These are phyloP conservation scores for Chenopodium suecicum DNA, from an alignment of 148 eudicot species.

Conservation along the genomic window DNA sequence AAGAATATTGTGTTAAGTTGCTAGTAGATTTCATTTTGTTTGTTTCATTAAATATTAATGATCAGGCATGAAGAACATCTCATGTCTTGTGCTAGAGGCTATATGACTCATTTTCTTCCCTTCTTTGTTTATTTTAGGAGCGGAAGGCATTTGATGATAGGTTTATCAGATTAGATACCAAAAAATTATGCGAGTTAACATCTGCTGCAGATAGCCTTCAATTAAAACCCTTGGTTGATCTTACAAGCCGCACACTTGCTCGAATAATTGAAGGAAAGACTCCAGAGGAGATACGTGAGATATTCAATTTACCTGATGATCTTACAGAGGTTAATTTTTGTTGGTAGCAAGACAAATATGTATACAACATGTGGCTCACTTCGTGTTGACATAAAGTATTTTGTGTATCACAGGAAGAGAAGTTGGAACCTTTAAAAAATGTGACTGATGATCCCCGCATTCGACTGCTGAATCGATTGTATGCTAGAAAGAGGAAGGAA, in stretches of 20 bases:
- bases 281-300: conserved; percentile 79
- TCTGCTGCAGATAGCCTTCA: conserved; percentile 84
- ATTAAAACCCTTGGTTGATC: conserved; percentile 76
- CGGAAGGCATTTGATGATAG: conserved; percentile 73
- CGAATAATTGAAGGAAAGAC: conserved; percentile 78
- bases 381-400: conserved; percentile 18
- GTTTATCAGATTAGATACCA: conserved; percentile 59
- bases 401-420: conserved; percentile 64
- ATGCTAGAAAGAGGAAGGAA: conserved; percentile 87
- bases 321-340: conserved; percentile 63
- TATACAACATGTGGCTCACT: background rate
- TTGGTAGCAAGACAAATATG: conserved; percentile 15
- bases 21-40: background rate
- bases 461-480: conserved; percentile 70
- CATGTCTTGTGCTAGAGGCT: background rate
- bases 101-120: conserved; percentile 1
- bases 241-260: conserved; percentile 75
- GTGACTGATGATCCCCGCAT: conserved; percentile 82
- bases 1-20: background rate
- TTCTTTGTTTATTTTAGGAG: conserved; percentile 43
- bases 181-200: conserved; percentile 62
- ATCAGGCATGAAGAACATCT: background rate
- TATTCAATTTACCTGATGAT: conserved; percentile 78
- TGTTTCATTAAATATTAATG: background rate
- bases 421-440: conserved; percentile 79